Evolutionary conservation across 164 flowering plant genomes (phyloP).

Genomic region (Liriodendron chinense): DNA sequence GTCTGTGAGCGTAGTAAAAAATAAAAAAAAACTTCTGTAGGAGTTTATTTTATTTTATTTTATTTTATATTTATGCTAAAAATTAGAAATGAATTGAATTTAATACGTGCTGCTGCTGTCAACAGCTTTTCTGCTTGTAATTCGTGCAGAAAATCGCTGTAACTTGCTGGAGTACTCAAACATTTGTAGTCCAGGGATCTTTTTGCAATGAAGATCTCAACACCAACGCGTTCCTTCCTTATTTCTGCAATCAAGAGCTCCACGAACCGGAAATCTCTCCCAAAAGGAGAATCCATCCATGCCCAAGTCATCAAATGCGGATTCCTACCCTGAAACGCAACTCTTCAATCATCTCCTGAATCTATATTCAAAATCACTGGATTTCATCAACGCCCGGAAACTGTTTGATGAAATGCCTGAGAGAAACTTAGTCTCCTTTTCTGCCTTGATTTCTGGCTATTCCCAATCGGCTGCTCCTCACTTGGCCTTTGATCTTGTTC

Average conservation of each 20-base stretch:
- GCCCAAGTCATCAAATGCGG: constrained; percentile 68
- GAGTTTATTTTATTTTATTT: too few species aligned
- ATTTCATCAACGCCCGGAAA: constrained; percentile 43
- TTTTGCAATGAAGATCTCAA: constrained; percentile 7
- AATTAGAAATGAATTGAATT: not conserved
- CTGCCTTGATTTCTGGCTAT: constrained; percentile 71
- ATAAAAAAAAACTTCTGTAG: not conserved
- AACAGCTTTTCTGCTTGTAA: not conserved
- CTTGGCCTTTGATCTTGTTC: constrained; percentile 47
- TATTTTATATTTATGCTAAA: not conserved
- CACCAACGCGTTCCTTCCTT: constrained; percentile 22
- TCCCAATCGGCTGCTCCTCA: constrained; percentile 72
- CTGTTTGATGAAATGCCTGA: constrained; percentile 50
- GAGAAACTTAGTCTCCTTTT: constrained; percentile 65
- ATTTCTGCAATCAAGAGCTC: constrained; percentile 24
- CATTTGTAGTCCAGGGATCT: not conserved
- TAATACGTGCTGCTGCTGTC: not conserved
- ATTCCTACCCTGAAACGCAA: constrained; percentile 44
- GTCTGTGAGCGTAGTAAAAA: not conserved
- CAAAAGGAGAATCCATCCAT: constrained; percentile 65
- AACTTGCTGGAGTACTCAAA: not conserved
- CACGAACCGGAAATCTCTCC: constrained; percentile 26
- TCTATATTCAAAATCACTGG: constrained; percentile 72
- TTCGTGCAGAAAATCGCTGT: not conserved
- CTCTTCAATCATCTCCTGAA: constrained; percentile 74